phyloP scores from a whole-genome alignment of 495 filamentous ascomycete genomes.

The Aspergillus cavernicola region DNA sequence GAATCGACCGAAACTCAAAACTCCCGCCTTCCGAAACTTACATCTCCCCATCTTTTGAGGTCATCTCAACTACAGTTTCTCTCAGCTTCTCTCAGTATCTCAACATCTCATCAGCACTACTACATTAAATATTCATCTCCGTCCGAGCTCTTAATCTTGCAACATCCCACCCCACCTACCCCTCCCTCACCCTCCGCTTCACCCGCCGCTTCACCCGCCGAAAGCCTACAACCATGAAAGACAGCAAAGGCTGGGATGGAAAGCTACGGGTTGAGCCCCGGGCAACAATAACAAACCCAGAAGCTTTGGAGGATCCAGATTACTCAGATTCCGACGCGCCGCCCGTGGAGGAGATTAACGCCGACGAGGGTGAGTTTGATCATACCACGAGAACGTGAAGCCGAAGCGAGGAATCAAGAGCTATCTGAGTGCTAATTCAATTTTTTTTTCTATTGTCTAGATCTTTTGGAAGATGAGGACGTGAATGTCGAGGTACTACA shows the following conservation, averaged over 20 bases:
- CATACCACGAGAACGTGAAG: neutral
- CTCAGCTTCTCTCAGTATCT: neutral
- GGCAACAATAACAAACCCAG: conserved; percentile 64
- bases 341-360: conserved; percentile 69
- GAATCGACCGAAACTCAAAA: neutral
- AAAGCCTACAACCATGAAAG: conserved; percentile 34
- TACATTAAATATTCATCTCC: no score
- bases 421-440: no score
- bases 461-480: conserved; percentile 64
- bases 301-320: conserved; percentile 75
- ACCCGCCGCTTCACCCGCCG: conserved; percentile 3
- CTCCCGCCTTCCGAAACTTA: neutral
- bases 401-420: no score
- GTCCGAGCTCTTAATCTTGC: neutral
- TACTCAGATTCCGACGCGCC: conserved; percentile 80
- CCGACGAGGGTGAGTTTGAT: conserved; percentile 68
- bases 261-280: conserved; percentile 72
- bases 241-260: conserved; percentile 89
- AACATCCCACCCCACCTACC: neutral
- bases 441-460: conserved; percentile 28
- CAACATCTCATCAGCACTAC: no score
- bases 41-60: no score
- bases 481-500: conserved; percentile 49
- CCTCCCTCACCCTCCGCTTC: no score
- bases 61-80: neutral